Base-by-base conservation (phyloP, 208 protist genomes). In the Leishmania arabica region DNA sequence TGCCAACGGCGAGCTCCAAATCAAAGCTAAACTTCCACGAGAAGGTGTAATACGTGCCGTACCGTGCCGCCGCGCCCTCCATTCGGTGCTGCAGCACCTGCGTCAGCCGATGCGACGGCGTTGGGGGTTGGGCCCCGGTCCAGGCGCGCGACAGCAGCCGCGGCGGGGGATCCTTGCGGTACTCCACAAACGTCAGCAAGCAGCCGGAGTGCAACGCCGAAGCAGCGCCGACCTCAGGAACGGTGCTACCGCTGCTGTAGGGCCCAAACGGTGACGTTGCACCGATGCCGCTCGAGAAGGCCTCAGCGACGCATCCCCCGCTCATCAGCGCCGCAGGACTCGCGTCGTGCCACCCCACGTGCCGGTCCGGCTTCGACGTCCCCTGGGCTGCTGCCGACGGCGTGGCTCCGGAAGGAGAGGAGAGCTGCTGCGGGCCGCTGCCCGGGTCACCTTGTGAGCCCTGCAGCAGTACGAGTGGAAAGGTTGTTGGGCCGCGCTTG, bases 11-110 rank as follows among this genome's bases (percentile, higher is more conserved):
- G 34, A 97, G 68, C 87, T 95, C 90, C 37, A 92, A 77, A 51
- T 93, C 85, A 49, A 81, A 84, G 83, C 89, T 92, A 74, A 96
- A 96, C 88, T 97, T 96, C 94, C 94, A 97, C 42, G 92, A 94
- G 75, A 92, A 91, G 81, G 83, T 90, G 79, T 86, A 91, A 83
- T 78, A 89, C 3, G 79, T 77, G 45, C 84, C 81, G 77, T 89
- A 86, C 51, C 81, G 86, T 13, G 83, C 79, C 24, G 83, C 68
- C 6, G 74, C 54, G 19, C 75, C 79, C 9, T 82, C 74, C 56
- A 87, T 71, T 80, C 75, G 72, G 71, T 87, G 79, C 31, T 88
- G 73, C 34, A 84, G 84, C 68, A 86, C 88, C 60, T 78, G 84
- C 54, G 74, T 80, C 62, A 86, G 81, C 27, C 78, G 80, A 66